Conservation (phyloP, 805 yeast species). For the Barnettozyma sp. region DNA sequence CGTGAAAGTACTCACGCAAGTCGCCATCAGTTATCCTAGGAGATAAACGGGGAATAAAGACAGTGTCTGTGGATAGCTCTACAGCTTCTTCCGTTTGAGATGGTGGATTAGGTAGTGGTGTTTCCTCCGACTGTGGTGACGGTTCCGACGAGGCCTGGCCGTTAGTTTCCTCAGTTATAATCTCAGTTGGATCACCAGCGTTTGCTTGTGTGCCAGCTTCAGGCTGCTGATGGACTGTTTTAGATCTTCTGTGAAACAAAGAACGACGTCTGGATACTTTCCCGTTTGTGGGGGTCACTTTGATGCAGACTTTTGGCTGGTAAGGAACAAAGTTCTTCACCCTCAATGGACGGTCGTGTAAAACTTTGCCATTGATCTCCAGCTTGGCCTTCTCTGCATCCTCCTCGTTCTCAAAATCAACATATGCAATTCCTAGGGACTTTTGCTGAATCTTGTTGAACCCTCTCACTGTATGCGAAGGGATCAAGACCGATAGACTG, state of each 20-base stretch:
- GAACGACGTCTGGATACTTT: constrained; percentile 13
- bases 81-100: too few relatives aligned
- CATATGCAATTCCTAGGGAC: constrained; percentile 70
- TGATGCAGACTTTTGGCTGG: constrained; percentile 23
- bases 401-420: constrained; percentile 64
- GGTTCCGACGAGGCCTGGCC: too few relatives aligned
- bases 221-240: neutral
- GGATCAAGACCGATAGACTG: constrained; percentile 39
- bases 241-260: constrained; percentile 7
- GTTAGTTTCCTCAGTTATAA: neutral
- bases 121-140: too few relatives aligned
- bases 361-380: constrained; percentile 53
- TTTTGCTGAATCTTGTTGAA: constrained; percentile 33
- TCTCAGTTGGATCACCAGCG: constrained; percentile 3
- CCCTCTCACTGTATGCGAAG: constrained; percentile 46
- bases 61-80: constrained; percentile 40
- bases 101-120: too few relatives aligned
- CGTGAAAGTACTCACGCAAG: constrained; percentile 37
- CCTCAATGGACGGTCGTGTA: constrained; percentile 36
- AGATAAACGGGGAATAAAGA: constrained; percentile 38
- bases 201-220: neutral
- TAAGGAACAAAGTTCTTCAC: constrained; percentile 39
- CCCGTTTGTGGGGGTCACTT: constrained; percentile 6
- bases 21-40: constrained; percentile 37
- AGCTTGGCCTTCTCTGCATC: constrained; percentile 59